Evolutionary conservation across 306 rosid genomes (phyloP).

Genomic region (Begonia masoniana): DNA sequence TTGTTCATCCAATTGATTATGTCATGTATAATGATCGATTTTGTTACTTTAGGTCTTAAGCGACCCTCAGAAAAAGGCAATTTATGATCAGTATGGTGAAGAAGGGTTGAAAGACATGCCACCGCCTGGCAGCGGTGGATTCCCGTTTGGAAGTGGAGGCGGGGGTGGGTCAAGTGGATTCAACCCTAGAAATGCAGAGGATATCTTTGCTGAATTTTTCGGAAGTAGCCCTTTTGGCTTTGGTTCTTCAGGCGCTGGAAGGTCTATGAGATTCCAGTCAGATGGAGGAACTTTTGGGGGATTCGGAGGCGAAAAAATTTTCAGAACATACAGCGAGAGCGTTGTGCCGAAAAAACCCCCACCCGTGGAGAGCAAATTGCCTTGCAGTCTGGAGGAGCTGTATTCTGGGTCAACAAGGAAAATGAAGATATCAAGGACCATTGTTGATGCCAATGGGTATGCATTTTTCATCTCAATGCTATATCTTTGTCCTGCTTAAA

Average conservation of each 20-base stretch:
- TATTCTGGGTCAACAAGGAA: slow-evolving; percentile 86
- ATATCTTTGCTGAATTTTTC: slow-evolving; percentile 91
- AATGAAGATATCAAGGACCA: slow-evolving; percentile 90
- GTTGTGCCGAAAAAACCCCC: slow-evolving; percentile 58
- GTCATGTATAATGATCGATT: background rate
- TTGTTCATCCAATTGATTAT: background rate
- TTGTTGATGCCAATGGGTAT: slow-evolving; percentile 48
- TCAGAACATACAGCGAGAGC: slow-evolving; percentile 38
- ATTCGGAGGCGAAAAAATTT: slow-evolving; percentile 44
- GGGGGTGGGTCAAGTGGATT: slow-evolving; percentile 46
- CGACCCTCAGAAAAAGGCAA: slow-evolving; percentile 57
- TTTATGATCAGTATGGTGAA: slow-evolving; percentile 84
- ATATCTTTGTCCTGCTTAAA: background rate
- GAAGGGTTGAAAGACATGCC: slow-evolving; percentile 86
- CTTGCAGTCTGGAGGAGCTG: slow-evolving; percentile 76
- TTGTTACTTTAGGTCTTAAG: slow-evolving; percentile 64
- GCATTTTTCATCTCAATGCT: slow-evolving; percentile 5
- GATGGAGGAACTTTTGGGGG: slow-evolving; percentile 56
- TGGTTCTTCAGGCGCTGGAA: slow-evolving; percentile 66
- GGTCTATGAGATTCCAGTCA: slow-evolving; percentile 53
- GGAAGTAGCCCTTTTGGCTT: slow-evolving; percentile 88
- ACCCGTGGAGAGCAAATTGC: slow-evolving; percentile 72
- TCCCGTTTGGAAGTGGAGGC: slow-evolving; percentile 25
- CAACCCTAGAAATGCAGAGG: slow-evolving; percentile 87
- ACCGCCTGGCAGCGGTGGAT: slow-evolving; percentile 40